Evolutionary conservation across 148 eudicot species (phyloP).

Genomic region (Simmondsia chinensis): DNA sequence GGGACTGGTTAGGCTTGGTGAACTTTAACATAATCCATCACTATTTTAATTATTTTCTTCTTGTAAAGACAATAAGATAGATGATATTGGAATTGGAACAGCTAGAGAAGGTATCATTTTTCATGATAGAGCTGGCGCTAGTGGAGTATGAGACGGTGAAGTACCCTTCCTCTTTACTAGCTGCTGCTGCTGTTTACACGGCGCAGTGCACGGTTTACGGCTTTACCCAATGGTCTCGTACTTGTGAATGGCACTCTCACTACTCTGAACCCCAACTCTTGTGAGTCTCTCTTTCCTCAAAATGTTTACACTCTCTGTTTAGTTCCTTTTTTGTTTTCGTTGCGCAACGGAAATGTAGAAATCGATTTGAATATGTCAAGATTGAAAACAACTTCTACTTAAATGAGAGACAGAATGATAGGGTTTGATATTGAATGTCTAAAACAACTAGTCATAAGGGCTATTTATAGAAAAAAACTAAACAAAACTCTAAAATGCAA

Average conservation of each 20-base stretch:
- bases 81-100: conserved; percentile 8
- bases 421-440: neutral
- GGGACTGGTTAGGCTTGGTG: no score
- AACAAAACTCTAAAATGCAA: no score
- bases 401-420: neutral
- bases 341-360: no score
- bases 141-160: conserved; percentile 78
- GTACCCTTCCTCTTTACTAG: conserved; percentile 67
- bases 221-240: conserved; percentile 62
- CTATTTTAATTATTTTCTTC: neutral
- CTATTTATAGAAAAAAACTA: no score
- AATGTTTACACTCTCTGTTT: no score
- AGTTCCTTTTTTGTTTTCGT: neutral
- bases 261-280: conserved; percentile 53
- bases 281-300: conserved; percentile 33
- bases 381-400: no score
- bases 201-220: conserved; percentile 65
- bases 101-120: conserved; percentile 55
- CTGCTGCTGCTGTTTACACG: conserved; percentile 76
- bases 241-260: conserved; percentile 53
- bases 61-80: neutral
- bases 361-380: neutral
- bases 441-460: no score
- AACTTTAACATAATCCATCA: no score
- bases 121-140: conserved; percentile 62